Base-by-base conservation (phyloP, 345 rosid species). In the Murraya koenigii region DNA sequence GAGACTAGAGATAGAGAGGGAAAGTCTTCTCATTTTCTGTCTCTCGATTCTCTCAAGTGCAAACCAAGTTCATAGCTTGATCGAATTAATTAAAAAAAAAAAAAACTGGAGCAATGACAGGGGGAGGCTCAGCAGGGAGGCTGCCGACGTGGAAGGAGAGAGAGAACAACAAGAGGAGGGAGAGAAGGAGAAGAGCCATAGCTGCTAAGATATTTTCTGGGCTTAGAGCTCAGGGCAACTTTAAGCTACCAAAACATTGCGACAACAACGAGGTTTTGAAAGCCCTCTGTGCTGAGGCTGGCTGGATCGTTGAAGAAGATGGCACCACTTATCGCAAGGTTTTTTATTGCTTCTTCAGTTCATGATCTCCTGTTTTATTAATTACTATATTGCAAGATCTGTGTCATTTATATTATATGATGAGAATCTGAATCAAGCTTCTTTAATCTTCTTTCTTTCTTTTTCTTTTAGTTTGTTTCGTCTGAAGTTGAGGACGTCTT, bases 271-370 rank as follows among this genome's bases (percentile, higher is more conserved):
- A 95, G 76, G 99, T 95, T 60, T 85, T 94, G 76, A 94, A 94
- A 73, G 98, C 98, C 76, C 94, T 94, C 26, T 94, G 98, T 39
- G 68, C 83, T 10, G 97, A 94, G 77, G 97, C 98, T 69, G 98
- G 98, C 67, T 94, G 98, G 98, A 72, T 93, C 56, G 98, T 94
- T 8, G 95, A 94, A 81, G 97, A 93, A 20, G 98, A 94, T 49
- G 98, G 98, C 20, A 91, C 97, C 71, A 94, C 98, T 60, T 94
- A 93, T 58, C 97, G 98, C 77, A 90, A 91, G 98, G 98, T 94
- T 5, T 62, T 60, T 44, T 44, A 44, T 44, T 15, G 35, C 23
- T 63, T 52, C 22, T 52, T 52, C 20, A 52, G 20, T 52, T 52
- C 22, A 52, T 52, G 56, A 52, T 52, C 56, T 52, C 56, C 20